Conservation (phyloP, 768 basidiomycete species). For the Hysterangium stoloniferum region DNA sequence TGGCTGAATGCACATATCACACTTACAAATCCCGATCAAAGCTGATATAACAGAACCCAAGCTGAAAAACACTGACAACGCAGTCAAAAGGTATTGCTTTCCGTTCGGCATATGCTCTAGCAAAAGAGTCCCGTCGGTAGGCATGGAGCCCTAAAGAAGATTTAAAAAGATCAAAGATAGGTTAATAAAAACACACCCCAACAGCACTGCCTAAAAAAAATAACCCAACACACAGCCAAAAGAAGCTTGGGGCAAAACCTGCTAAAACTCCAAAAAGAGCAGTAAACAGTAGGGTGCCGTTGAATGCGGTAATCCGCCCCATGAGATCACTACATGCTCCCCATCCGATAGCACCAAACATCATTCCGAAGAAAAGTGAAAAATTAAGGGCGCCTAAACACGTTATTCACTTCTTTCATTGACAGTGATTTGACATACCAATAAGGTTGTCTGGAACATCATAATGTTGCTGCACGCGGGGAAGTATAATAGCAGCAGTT, state of each 20-base stretch:
- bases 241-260: slow-evolving; percentile 64
- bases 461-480: slow-evolving; percentile 91
- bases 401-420: slow-evolving; percentile 32
- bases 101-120: slow-evolving; percentile 88
- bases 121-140: slow-evolving; percentile 89
- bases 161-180: neutral
- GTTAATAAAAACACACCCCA: slow-evolving; percentile 50
- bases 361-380: slow-evolving; percentile 94
- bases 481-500: slow-evolving; percentile 87
- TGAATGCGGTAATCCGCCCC: slow-evolving; percentile 87
- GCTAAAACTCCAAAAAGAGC: slow-evolving; percentile 79
- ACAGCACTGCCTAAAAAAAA: slow-evolving; percentile 92
- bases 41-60: slow-evolving; percentile 85
- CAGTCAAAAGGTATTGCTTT: slow-evolving; percentile 89
- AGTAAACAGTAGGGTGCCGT: slow-evolving; percentile 85
- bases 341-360: slow-evolving; percentile 90
- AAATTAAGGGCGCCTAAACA: slow-evolving; percentile 80
- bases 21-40: slow-evolving; percentile 50
- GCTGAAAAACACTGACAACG: slow-evolving; percentile 92
- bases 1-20: neutral
- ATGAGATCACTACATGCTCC: slow-evolving; percentile 86
- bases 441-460: slow-evolving; percentile 35
- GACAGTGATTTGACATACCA: slow-evolving; percentile 9
- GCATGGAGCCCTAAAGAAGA: slow-evolving; percentile 74
- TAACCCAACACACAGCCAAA: slow-evolving; percentile 60